A percentile compares a stretch with the other conserved stretches of the same genome.
These are phyloP conservation scores for Stellera chamaejasme DNA, from an alignment of 345 rosid species.

Conservation along the genomic window DNA sequence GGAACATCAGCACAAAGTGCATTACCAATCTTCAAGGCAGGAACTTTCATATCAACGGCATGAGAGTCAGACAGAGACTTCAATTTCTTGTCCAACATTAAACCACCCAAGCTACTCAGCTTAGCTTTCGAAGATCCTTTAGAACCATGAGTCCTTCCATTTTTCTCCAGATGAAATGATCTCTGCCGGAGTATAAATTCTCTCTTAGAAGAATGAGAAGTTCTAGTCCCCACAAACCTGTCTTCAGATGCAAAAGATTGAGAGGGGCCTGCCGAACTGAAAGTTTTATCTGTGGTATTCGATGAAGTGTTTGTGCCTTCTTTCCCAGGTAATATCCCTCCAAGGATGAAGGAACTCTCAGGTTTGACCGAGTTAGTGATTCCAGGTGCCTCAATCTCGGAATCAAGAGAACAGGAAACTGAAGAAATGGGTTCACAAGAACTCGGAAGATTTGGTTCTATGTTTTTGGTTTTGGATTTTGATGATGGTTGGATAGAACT, in stretches of 20 bases:
- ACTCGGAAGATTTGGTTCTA: slow-evolving; percentile 40
- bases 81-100: slow-evolving; percentile 47
- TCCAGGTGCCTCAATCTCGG: slow-evolving; percentile 32
- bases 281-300: slow-evolving; percentile 41
- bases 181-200: slow-evolving; percentile 67
- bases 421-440: slow-evolving; percentile 33
- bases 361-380: slow-evolving; percentile 29
- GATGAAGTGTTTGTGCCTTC: slow-evolving; percentile 31
- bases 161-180: slow-evolving; percentile 60
- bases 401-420: slow-evolving; percentile 33
- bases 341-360: slow-evolving; percentile 29
- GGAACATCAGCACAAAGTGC: slow-evolving; percentile 35
- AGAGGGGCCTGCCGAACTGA: slow-evolving; percentile 34
- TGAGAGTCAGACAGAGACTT: slow-evolving; percentile 43
- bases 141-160: slow-evolving; percentile 44
- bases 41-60: slow-evolving; percentile 34
- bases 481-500: slow-evolving; percentile 24
- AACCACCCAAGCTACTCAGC: slow-evolving; percentile 45
- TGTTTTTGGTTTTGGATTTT: slow-evolving; percentile 32
- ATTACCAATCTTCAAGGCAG: slow-evolving; percentile 41
- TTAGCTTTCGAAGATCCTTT: slow-evolving; percentile 54
- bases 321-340: slow-evolving; percentile 37
- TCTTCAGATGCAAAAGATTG: slow-evolving; percentile 50
- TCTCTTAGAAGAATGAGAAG: slow-evolving; percentile 53
- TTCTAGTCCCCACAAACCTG: slow-evolving; percentile 50